phyloP scores from a whole-genome alignment of 176 grass and related monocot genomes.

The Aegilops bicornis region DNA sequence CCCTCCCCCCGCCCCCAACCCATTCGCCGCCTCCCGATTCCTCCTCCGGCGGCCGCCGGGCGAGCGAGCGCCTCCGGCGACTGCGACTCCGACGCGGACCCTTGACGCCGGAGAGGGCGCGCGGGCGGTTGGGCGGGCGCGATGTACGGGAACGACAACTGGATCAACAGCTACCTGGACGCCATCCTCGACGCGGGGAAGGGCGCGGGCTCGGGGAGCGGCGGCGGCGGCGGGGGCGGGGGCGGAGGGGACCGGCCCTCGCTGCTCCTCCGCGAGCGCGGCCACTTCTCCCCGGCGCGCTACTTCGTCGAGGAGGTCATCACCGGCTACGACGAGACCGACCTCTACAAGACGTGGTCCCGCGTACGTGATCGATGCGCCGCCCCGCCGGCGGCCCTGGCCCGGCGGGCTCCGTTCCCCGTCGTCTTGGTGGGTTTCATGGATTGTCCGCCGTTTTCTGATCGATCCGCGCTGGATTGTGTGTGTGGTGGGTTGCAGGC shows the following conservation, averaged over 20 bases:
- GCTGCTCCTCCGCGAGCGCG: slow-evolving; percentile 69
- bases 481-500: slow-evolving; percentile 32
- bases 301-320: slow-evolving; percentile 91
- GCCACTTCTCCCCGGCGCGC: slow-evolving; percentile 62
- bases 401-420: background rate
- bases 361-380: slow-evolving; percentile 32
- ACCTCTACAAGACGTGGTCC: slow-evolving; percentile 81
- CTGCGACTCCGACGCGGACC: too few species aligned
- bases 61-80: background rate
- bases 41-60: background rate
- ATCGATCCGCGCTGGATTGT: slow-evolving; percentile 22
- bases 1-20: background rate
- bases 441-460: background rate
- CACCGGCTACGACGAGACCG: slow-evolving; percentile 83
- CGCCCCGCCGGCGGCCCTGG: background rate
- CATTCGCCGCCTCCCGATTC: slow-evolving; percentile 26
- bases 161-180: slow-evolving; percentile 84
- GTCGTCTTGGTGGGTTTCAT: background rate
- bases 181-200: slow-evolving; percentile 77
- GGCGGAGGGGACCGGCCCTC: slow-evolving; percentile 45
- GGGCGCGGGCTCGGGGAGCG: slow-evolving; percentile 7
- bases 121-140: background rate
- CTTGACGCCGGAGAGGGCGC: background rate
- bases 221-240: background rate
- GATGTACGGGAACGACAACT: slow-evolving; percentile 80